Evolutionary conservation across 2,329 filamentous ascomycete species (phyloP), one percentile per base, ranked within the genome.

Genomic region (Sclerotiophoma versabilis): DNA sequence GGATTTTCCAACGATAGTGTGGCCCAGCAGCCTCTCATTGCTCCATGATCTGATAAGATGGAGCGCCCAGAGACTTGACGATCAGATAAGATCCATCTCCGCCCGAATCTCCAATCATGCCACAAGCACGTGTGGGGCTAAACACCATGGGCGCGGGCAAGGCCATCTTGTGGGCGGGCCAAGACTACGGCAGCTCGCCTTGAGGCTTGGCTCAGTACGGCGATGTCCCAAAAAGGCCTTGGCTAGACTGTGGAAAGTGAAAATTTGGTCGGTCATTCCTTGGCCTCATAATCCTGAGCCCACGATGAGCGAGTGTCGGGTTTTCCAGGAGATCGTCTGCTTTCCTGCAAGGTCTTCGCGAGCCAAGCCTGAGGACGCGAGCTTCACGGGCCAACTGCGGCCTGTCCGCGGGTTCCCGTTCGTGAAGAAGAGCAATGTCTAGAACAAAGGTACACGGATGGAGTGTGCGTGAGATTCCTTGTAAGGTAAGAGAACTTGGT

Each of bases 21-120:
- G 45, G 42, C 47, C 55, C 63, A 54, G 41, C 46, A 30, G 41
- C 52, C 30, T 33, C 52, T 26, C 23, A 54, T 47, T 46, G 55
- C 52, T 61, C 60, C 50, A 69, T 68, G 63, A 70, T 70, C 67
- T 64, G 65, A 68, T 68, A 65, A 68, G 62, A 64, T 62, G 53
- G 32, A 42, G 17, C 33, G 57, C 57, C 59, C 42, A 62, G 57
- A 29, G 42, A 44, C 44, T 57, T 54, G 59, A 57, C 60, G 58
- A 68, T 68, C 62, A 56, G 64, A 70, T 69, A 65, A 69, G 62
- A 64, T 64, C 50, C 54, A 61, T 39, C 46, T 46, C 52, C 52
- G 52, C 5, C 5, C 12, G 17, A 30, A 17, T 23, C 45, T 44
- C 52, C 52, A 55, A 55, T 55, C 52, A 55, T 29, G 33, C 22